Evolutionary conservation across 129 eudicot species (phyloP).

Genomic region (Lonicera japonica): DNA sequence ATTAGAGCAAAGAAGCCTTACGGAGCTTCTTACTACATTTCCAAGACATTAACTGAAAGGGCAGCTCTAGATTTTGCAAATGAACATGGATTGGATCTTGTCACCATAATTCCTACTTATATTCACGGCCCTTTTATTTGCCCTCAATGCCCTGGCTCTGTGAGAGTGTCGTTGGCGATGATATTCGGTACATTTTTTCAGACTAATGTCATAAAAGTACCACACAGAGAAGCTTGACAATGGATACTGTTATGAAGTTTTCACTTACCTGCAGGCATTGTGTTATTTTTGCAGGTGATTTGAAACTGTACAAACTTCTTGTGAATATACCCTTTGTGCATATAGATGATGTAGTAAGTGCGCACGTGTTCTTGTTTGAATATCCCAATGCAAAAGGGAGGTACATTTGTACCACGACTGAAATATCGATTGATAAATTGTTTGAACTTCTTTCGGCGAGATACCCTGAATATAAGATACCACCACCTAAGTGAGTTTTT

Average conservation of each 20-base stretch:
- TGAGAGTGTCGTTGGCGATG: conserved; percentile 20
- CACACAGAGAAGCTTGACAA: no score
- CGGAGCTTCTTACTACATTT: conserved; percentile 16
- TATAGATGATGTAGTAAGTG: no score
- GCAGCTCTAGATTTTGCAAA: conserved; percentile 32
- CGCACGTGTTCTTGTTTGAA: no score
- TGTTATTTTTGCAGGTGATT: no score
- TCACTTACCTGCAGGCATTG: no score
- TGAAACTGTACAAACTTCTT: no score
- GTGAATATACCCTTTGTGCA: no score
- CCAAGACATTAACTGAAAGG: conserved; percentile 26
- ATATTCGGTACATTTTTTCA: conserved; percentile 21
- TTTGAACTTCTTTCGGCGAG: conserved; percentile 10
- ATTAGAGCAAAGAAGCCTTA: conserved; percentile 7
- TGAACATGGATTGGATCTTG: conserved; percentile 29
- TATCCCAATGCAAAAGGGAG: no score
- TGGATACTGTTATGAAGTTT: no score
- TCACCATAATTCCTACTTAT: conserved; percentile 31
- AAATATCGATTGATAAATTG: conserved; percentile 9
- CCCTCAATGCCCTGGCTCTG: conserved; percentile 21
- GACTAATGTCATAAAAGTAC: no score
- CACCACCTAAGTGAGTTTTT: conserved; percentile 12
- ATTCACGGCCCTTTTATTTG: conserved; percentile 28
- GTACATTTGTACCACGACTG: no score
- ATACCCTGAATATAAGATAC: conserved; percentile 25